A percentile compares a stretch with the other conserved stretches of the same genome.
phyloP scores from a whole-genome alignment of 2,329 filamentous ascomycete species.

The Fusarium marasasianum region DNA sequence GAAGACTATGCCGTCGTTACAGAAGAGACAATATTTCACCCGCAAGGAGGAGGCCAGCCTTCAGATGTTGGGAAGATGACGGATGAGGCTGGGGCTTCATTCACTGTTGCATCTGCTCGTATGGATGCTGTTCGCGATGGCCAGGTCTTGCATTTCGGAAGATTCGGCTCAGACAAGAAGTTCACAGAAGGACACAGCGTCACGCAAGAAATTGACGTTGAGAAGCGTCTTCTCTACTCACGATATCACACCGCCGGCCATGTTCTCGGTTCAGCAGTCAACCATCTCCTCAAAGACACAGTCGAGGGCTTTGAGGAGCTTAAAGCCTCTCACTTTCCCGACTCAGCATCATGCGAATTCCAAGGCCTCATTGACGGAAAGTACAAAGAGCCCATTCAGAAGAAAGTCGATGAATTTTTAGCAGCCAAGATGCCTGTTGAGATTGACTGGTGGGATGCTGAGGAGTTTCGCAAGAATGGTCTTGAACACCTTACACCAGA shows the following conservation, averaged over 20 bases:
- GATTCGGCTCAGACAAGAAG: conserved; percentile 51
- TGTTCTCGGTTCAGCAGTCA: conserved; percentile 74
- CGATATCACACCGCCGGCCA: conserved; percentile 79
- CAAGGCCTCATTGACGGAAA: conserved; percentile 71
- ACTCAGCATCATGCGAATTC: conserved; percentile 74
- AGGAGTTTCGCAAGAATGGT: conserved; percentile 65
- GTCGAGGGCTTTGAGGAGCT: conserved; percentile 68
- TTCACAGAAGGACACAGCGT: conserved; percentile 58
- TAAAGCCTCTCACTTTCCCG: conserved; percentile 78
- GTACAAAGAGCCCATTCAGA: conserved; percentile 70
- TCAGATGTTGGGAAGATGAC: conserved; percentile 71
- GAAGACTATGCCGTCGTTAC: conserved; percentile 68
- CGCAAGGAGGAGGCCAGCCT: conserved; percentile 79
- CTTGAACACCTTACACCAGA: conserved; percentile 66
- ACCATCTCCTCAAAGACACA: conserved; percentile 62
- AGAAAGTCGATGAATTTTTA: conserved; percentile 67
- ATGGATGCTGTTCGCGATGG: conserved; percentile 60
- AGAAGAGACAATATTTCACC: conserved; percentile 76
- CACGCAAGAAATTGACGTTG: conserved; percentile 66
- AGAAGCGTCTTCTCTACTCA: conserved; percentile 70
- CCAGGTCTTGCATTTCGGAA: conserved; percentile 73
- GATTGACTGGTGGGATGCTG: conserved; percentile 72
- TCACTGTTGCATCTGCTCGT: conserved; percentile 67
- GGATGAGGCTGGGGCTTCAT: conserved; percentile 41
- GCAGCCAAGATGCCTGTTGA: conserved; percentile 64